Evolutionary conservation across 2,329 filamentous ascomycete species (phyloP).

Genomic region (Arthrobotrys musiformis): DNA sequence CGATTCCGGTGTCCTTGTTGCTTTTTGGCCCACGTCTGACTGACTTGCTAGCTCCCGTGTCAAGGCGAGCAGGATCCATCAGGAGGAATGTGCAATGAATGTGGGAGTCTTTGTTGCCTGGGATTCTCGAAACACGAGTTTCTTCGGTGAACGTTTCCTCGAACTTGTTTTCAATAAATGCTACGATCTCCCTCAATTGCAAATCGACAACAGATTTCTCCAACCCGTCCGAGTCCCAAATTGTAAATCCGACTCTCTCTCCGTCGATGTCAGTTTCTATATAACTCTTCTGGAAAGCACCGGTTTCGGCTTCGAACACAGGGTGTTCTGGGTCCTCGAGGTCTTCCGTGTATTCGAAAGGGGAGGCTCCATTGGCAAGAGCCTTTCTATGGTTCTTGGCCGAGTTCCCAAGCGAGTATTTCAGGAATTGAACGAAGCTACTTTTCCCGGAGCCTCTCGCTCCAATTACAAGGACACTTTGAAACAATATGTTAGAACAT

Average conservation of each 20-base stretch:
- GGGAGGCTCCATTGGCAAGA: conserved; percentile 20
- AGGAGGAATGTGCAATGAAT: conserved; percentile 95
- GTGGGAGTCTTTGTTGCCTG: conserved; percentile 92
- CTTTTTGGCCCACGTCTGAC: conserved; percentile 68
- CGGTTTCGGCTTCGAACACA: conserved; percentile 60
- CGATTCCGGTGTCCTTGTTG: conserved; percentile 61
- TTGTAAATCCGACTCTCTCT: conserved; percentile 88
- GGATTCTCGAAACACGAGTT: conserved; percentile 94
- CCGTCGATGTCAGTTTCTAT: conserved; percentile 93
- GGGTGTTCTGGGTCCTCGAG: conserved; percentile 42
- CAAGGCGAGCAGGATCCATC: conserved; percentile 85
- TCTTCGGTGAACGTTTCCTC: conserved; percentile 97
- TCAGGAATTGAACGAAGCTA: conserved; percentile 95
- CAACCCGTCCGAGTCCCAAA: conserved; percentile 96
- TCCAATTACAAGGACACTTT: conserved; percentile 88
- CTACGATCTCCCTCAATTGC: conserved; percentile 88
- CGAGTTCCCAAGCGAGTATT: conserved; percentile 75
- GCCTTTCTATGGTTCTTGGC: conserved; percentile 74
- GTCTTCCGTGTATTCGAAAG: conserved; percentile 55
- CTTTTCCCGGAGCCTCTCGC: conserved; percentile 91
- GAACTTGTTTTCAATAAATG: conserved; percentile 97
- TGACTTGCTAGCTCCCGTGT: conserved; percentile 74
- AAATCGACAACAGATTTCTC: conserved; percentile 96
- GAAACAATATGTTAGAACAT: conserved; percentile 7
- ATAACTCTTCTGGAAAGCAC: conserved; percentile 73